These are phyloP conservation scores for Luffa acutangula DNA, from an alignment of 306 rosid species.

Conservation along the genomic window DNA sequence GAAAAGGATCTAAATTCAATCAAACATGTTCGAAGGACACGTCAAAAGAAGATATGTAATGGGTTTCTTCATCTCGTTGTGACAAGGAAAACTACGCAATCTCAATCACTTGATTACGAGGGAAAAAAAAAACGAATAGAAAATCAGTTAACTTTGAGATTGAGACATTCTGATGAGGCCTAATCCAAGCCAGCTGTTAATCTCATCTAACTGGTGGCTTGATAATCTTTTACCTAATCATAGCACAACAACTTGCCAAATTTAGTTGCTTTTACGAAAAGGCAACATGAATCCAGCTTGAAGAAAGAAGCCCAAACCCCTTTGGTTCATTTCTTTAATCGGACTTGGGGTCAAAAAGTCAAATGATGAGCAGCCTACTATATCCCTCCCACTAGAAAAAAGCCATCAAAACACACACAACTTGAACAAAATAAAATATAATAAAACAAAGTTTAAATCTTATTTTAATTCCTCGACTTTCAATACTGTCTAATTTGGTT, in stretches of 20 bases:
- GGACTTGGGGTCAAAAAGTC: neutral
- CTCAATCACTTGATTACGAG: neutral
- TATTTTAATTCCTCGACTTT: too few relatives aligned
- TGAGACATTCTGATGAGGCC: neutral
- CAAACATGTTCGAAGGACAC: neutral
- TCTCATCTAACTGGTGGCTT: neutral
- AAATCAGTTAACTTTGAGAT: neutral
- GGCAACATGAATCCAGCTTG: constrained; percentile 4
- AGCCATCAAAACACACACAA: neutral
- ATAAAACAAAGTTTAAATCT: too few relatives aligned
- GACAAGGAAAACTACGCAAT: neutral
- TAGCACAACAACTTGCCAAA: neutral
- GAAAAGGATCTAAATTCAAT: neutral
- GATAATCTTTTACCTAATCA: neutral
- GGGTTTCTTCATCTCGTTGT: neutral
- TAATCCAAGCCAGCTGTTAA: constrained; percentile 1
- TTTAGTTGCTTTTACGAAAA: neutral
- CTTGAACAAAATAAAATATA: neutral
- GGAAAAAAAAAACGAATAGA: neutral
- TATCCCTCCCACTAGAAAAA: neutral
- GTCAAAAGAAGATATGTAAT: neutral
- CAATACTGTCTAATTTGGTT: too few relatives aligned
- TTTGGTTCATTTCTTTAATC: neutral
- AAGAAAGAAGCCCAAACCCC: neutral
- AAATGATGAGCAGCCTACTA: neutral